These are phyloP conservation scores for Fusarium sp. DNA, from an alignment of 2,329 filamentous ascomycete species.

Conservation along the genomic window DNA sequence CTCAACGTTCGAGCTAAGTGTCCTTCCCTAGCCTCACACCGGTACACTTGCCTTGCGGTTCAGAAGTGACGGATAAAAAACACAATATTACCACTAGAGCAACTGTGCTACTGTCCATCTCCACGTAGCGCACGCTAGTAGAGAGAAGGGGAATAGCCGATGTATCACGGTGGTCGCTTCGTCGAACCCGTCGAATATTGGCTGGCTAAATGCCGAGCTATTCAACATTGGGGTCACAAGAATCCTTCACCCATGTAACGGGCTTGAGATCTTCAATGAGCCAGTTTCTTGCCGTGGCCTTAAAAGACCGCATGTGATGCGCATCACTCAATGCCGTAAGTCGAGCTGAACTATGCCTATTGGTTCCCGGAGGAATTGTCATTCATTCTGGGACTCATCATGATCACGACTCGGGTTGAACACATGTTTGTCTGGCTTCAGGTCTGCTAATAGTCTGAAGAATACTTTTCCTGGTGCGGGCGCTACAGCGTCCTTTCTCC, in stretches of 20 bases:
- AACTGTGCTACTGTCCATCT: neutral
- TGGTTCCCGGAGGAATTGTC: neutral
- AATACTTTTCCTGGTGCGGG: constrained; percentile 27
- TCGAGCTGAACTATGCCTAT: neutral
- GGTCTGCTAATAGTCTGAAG: constrained; percentile 3
- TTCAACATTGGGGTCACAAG: neutral
- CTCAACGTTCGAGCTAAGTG: constrained; percentile 23
- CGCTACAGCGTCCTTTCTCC: constrained; percentile 38
- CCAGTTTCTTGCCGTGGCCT: constrained; percentile 6
- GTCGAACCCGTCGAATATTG: neutral
- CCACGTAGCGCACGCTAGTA: neutral
- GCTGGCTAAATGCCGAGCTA: constrained; percentile 7
- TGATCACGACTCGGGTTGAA: neutral
- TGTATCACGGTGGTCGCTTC: neutral
- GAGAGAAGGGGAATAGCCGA: neutral
- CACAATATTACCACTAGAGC: neutral
- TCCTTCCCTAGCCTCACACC: constrained; percentile 8
- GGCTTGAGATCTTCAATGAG: neutral
- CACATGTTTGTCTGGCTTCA: neutral
- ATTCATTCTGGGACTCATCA: neutral
- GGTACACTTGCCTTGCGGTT: neutral
- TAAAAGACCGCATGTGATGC: constrained; percentile 18
- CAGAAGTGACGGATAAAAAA: constrained; percentile 7
- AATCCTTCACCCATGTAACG: neutral
- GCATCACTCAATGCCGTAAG: neutral